Evolutionary conservation across 1,284 basidiomycete genomes (phyloP).

Genomic region (Pseudomicrostroma phylloplanum): DNA sequence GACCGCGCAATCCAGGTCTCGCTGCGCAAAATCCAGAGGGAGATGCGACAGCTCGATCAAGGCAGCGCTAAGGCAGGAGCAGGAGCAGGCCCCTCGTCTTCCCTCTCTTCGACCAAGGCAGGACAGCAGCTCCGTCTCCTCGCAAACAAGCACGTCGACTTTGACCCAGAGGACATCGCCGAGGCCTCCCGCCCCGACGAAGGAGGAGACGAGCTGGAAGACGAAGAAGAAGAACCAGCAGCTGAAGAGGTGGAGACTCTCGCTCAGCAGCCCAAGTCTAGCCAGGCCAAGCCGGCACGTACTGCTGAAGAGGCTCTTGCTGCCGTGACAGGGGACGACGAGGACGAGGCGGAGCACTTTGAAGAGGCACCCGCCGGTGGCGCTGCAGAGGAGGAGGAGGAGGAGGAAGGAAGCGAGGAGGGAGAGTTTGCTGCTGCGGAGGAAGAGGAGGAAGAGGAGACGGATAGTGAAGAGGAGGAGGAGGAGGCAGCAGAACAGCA

Average conservation of each 20-base stretch:
- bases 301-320: conserved; percentile 9
- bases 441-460: conserved; percentile 6
- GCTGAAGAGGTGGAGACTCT: conserved; percentile 24
- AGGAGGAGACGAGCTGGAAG: conserved; percentile 22
- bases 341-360: conserved; percentile 9
- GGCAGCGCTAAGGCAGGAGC: conserved; percentile 8
- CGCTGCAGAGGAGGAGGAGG: conserved; percentile 1
- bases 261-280: not conserved
- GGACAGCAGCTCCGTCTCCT: conserved; percentile 37
- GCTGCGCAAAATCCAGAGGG: conserved; percentile 24
- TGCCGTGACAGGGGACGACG: conserved; percentile 11
- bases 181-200: conserved; percentile 17
- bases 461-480: conserved; percentile 13
- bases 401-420: conserved; percentile 2
- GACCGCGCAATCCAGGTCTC: conserved; percentile 21
- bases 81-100: conserved; percentile 5
- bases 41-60: conserved; percentile 20
- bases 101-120: conserved; percentile 21
- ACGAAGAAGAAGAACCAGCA: conserved; percentile 23
- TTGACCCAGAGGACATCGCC: conserved; percentile 34
- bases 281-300: not conserved
- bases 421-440: conserved; percentile 11
- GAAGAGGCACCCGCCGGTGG: not conserved
- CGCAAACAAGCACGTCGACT: conserved; percentile 43
- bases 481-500: conserved; percentile 22